These are phyloP conservation scores for Microdochium nivale DNA, from an alignment of 2,329 filamentous ascomycete genomes.

Conservation along the genomic window DNA sequence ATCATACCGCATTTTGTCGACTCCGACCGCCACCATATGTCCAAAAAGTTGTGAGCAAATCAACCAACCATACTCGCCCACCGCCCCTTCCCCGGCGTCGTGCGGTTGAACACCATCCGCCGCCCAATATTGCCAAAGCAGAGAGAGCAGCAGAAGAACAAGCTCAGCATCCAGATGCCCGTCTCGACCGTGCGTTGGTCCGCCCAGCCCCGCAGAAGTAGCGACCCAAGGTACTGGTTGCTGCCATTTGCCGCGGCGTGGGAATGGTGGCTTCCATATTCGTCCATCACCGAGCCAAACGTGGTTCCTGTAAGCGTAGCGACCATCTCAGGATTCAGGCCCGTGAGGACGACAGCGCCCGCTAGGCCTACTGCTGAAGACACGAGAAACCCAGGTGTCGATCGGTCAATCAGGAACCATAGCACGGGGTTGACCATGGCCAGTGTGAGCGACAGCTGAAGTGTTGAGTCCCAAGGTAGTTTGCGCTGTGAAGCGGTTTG, in stretches of 20 bases:
- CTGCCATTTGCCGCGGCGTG: conserved; percentile 7
- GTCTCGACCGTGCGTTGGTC: conserved; percentile 59
- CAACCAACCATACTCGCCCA: conserved; percentile 32
- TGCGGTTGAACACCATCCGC: conserved; percentile 52
- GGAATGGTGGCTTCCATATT: conserved; percentile 2
- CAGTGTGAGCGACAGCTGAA: conserved; percentile 86
- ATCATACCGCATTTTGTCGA: too few species aligned
- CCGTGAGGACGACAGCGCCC: conserved; percentile 66
- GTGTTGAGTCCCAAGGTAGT: conserved; percentile 85
- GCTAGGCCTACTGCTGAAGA: conserved; percentile 64
- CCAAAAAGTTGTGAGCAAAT: too few species aligned
- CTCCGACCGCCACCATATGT: neutral
- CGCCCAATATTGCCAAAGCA: conserved; percentile 96
- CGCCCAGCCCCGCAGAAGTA: conserved; percentile 44
- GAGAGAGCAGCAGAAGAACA: conserved; percentile 88
- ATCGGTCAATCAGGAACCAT: conserved; percentile 95
- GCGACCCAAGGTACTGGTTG: conserved; percentile 16
- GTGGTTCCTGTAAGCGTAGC: conserved; percentile 50
- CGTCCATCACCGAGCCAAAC: conserved; percentile 13
- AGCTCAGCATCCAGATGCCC: conserved; percentile 83
- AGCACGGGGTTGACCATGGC: conserved; percentile 86
- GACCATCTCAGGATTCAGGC: conserved; percentile 70
- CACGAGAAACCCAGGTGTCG: conserved; percentile 73
- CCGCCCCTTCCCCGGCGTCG: conserved; percentile 31
- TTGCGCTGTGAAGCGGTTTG: conserved; percentile 51